These are phyloP conservation scores for Aspergillus panamensis DNA, from an alignment of 495 filamentous ascomycete genomes.

Conservation along the genomic window DNA sequence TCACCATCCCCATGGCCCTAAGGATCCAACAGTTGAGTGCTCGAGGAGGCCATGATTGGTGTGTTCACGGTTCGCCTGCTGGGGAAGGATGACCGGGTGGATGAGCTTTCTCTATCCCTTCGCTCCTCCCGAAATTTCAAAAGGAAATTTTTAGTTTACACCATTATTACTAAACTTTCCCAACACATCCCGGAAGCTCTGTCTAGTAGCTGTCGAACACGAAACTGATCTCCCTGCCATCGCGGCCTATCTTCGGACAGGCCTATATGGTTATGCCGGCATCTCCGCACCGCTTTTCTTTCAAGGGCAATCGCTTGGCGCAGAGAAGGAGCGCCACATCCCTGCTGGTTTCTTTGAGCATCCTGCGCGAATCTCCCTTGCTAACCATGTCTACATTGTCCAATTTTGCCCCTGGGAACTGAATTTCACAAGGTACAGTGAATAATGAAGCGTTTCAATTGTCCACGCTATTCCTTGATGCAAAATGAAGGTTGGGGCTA, in stretches of 20 bases:
- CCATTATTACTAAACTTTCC: constrained; percentile 6
- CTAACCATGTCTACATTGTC: constrained; percentile 10
- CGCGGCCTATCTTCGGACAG: constrained; percentile 12
- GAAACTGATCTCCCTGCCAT: constrained; percentile 10
- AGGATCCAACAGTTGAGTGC: constrained; percentile 9
- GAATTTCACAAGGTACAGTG: neutral
- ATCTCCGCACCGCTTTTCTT: constrained; percentile 21
- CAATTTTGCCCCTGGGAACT: neutral
- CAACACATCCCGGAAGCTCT: constrained; percentile 6
- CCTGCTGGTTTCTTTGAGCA: constrained; percentile 7
- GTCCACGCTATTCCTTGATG: neutral
- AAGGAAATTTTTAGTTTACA: neutral
- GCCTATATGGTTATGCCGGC: constrained; percentile 7
- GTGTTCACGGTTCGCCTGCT: neutral
- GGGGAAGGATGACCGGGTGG: constrained; percentile 5
- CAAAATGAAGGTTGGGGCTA: neutral
- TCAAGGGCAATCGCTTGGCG: constrained; percentile 17
- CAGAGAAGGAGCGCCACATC: constrained; percentile 18
- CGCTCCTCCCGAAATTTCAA: neutral
- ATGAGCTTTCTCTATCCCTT: neutral
- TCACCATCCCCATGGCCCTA: constrained; percentile 1
- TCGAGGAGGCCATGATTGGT: constrained; percentile 11
- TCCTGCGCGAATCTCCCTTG: constrained; percentile 7
- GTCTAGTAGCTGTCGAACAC: neutral
- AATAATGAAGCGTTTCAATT: neutral